phyloP scores from a whole-genome alignment of 164 flowering plant genomes.

The Houttuynia cordata region DNA sequence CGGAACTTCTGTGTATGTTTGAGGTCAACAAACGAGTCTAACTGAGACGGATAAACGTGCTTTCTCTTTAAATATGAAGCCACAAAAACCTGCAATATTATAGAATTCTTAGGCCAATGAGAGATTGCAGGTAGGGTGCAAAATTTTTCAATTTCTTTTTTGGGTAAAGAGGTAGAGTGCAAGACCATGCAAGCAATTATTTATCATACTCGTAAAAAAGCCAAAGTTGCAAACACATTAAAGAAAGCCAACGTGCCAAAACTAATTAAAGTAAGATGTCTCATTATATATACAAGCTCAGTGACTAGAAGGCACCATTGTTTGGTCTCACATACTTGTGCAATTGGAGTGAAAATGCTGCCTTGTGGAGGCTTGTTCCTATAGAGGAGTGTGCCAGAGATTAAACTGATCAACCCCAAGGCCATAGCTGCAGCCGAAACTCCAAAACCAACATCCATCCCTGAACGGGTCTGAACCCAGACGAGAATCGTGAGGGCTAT shows the following conservation, averaged over 20 bases:
- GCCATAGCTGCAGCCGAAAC: constrained; percentile 91
- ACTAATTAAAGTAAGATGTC: too few relatives aligned
- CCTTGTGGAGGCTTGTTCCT: constrained; percentile 79
- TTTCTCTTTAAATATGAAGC: constrained; percentile 76
- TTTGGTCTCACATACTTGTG: constrained; percentile 42
- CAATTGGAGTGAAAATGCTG: constrained; percentile 77
- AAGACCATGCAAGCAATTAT: neutral
- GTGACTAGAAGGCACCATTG: neutral
- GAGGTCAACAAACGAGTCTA: constrained; percentile 2
- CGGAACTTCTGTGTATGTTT: neutral
- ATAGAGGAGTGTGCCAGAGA: constrained; percentile 57
- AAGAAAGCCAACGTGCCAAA: too few relatives aligned
- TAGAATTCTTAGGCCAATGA: neutral
- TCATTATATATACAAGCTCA: neutral
- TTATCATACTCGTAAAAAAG: neutral
- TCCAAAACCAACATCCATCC: constrained; percentile 93
- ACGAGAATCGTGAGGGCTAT: constrained; percentile 77
- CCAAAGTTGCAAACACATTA: neutral
- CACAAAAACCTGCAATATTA: constrained; percentile 51
- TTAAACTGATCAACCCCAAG: constrained; percentile 56
- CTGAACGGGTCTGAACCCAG: constrained; percentile 85
- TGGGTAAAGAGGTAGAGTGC: too few relatives aligned
- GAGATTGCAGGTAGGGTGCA: neutral
- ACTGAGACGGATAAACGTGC: constrained; percentile 35
- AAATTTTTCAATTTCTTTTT: too few relatives aligned